Evolutionary conservation across 306 rosid genomes (phyloP).

Genomic region (Sindora glabra): DNA sequence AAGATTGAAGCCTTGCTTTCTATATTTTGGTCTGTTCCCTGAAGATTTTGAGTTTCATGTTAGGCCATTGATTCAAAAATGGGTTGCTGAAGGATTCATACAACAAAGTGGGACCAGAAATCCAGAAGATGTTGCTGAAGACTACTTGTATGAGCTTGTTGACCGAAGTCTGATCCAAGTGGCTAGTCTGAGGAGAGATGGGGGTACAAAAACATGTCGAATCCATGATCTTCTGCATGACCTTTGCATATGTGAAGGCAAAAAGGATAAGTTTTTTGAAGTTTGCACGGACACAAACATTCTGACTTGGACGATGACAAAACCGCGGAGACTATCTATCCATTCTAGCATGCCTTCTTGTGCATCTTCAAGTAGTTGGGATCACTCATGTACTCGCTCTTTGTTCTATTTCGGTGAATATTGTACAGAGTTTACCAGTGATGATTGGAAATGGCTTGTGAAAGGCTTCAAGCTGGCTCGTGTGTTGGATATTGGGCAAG

Average conservation of each 20-base stretch:
- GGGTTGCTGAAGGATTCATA: not conserved
- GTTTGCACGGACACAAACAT: not conserved
- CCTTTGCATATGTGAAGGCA: not conserved
- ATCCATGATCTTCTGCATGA: not conserved
- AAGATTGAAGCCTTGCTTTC: not conserved
- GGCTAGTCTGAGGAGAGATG: not conserved
- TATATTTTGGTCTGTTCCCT: not conserved
- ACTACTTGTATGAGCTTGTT: not conserved
- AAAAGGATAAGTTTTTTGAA: not conserved
- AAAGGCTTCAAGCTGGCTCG: not conserved
- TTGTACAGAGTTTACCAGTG: too few species aligned
- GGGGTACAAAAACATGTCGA: not conserved
- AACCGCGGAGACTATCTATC: not conserved
- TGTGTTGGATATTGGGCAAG: not conserved
- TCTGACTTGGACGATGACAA: not conserved
- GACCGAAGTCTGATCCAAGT: not conserved
- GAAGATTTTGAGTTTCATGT: not conserved
- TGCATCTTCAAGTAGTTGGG: not conserved
- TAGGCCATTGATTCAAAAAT: not conserved
- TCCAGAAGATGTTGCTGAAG: not conserved
- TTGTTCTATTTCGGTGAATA: not conserved
- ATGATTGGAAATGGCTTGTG: not conserved
- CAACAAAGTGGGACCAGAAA: too few species aligned
- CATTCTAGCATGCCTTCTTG: not conserved
- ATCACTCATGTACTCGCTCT: not conserved